A percentile compares a stretch with the other conserved stretches of the same genome.
phyloP scores from a whole-genome alignment of 129 eudicot genomes.

The Arctium lappa region DNA sequence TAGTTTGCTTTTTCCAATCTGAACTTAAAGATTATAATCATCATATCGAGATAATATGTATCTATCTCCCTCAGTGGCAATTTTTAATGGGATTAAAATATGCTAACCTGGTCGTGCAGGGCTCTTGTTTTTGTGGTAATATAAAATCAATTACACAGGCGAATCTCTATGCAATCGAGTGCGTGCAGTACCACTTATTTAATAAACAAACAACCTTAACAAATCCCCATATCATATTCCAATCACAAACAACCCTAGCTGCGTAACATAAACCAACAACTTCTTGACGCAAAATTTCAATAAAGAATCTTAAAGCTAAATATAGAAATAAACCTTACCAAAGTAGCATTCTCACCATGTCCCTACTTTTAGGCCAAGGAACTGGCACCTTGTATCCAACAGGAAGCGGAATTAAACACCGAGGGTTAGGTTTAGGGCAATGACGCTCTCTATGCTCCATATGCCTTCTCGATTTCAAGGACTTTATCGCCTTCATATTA shows the following conservation, averaged over 20 bases:
- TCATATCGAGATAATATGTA: background rate
- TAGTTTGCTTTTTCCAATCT: constrained; percentile 4
- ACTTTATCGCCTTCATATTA: constrained; percentile 66
- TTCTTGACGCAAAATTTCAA: background rate
- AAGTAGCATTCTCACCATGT: constrained; percentile 91
- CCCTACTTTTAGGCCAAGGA: constrained; percentile 97
- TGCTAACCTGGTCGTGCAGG: constrained; percentile 23
- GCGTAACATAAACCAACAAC: background rate
- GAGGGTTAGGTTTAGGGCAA: constrained; percentile 56
- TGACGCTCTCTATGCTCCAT: constrained; percentile 96
- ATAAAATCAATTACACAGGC: constrained; percentile 7
- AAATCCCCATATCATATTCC: constrained; percentile 4
- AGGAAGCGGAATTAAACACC: constrained; percentile 84
- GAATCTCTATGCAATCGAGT: constrained; percentile 23
- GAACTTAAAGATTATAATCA: background rate
- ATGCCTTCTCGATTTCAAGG: constrained; percentile 61
- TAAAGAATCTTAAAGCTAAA: background rate
- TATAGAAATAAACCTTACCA: constrained; percentile 62
- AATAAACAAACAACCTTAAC: background rate
- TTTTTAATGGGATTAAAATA: background rate
- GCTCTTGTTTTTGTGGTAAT: background rate
- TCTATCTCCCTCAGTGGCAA: background rate
- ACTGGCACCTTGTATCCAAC: constrained; percentile 72
- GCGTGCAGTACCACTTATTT: constrained; percentile 17
- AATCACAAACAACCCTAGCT: background rate